Base-by-base conservation (phyloP, 2,329 filamentous ascomycete species). In the Cyanodermella asteris region DNA sequence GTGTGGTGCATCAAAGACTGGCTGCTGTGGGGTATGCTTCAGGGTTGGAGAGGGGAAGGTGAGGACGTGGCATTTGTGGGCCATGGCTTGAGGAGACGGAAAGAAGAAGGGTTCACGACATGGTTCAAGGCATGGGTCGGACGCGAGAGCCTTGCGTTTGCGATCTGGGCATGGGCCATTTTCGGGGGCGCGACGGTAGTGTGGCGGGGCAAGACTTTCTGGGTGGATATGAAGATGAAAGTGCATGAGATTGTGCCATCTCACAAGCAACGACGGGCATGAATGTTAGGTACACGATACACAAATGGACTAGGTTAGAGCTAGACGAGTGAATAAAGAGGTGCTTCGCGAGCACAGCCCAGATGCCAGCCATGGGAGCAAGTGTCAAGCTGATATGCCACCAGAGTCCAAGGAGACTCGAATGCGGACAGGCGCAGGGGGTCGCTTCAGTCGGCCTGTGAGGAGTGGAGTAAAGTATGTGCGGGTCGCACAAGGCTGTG, bases 131-230 rank as follows among this genome's bases (percentile, higher is more conserved):
- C 82, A 0, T 97, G 90, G 87, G 37, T 91, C 0, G 80, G 75
- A 0, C 60, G 87, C 16, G 87, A 97, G 49, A 35, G 65, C 0
- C 55, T 93, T 6, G 82, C 87, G 0, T 54, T 91, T 22, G 82
- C 82, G 0, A 73, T 97, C 30, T 97, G 87, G 87, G 53, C 67
- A 0, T 81, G 73, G 65, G 87, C 87, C 1, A 76, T 93, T 12
- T 66, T 78, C 37, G 72, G 84, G n/a, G 87, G 87, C 1, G 68
- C 74, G 2, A 84, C 71, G 0, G 78, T 97, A 1, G 65, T 65
- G 26, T 97, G 87, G 90, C 59, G 87, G 28, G 84, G 82, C 0
- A 72, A 71, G 39, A 62, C 56, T 15, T 94, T 94, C 44, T 65
- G 64, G 38, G 82, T 94, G 2, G 67, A 72, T 2, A 60, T 78